Evolutionary conservation across 805 yeast genomes (phyloP).

Genomic region (Suhomyces sp.): DNA sequence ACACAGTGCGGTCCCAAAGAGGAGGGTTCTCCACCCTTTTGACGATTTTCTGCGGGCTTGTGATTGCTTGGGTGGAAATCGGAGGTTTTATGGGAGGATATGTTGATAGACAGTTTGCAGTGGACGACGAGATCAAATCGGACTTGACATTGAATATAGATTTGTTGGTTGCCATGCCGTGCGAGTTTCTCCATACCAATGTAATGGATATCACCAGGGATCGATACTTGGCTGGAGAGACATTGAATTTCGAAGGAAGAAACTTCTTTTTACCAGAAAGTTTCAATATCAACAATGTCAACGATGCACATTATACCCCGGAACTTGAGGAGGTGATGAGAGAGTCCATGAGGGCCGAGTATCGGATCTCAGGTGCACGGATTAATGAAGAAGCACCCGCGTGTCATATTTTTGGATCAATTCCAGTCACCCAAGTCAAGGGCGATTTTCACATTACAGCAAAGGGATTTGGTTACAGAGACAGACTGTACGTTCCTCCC

Average conservation of each 20-base stretch:
- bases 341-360: conserved; percentile 67
- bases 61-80: conserved; percentile 78
- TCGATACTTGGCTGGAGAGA: conserved; percentile 72
- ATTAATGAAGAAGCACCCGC: conserved; percentile 62
- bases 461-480: conserved; percentile 63
- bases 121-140: conserved; percentile 59
- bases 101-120: conserved; percentile 72
- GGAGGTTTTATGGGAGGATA: conserved; percentile 85
- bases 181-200: conserved; percentile 70
- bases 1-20: conserved; percentile 68
- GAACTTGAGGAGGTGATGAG: conserved; percentile 66
- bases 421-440: conserved; percentile 80
- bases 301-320: conserved; percentile 52
- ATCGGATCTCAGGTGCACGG: conserved; percentile 43
- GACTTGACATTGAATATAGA: conserved; percentile 74
- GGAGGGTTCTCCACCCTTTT: conserved; percentile 75
- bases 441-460: conserved; percentile 88
- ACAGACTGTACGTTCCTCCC: conserved; percentile 45
- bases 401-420: conserved; percentile 81
- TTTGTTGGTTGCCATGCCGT: conserved; percentile 79
- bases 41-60: conserved; percentile 59
- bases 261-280: conserved; percentile 52
- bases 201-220: conserved; percentile 79
- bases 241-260: conserved; percentile 67
- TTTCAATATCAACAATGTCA: conserved; percentile 47